These are phyloP conservation scores for Xylariales sp. DNA, from an alignment of 2,329 filamentous ascomycete species.

Conservation along the genomic window DNA sequence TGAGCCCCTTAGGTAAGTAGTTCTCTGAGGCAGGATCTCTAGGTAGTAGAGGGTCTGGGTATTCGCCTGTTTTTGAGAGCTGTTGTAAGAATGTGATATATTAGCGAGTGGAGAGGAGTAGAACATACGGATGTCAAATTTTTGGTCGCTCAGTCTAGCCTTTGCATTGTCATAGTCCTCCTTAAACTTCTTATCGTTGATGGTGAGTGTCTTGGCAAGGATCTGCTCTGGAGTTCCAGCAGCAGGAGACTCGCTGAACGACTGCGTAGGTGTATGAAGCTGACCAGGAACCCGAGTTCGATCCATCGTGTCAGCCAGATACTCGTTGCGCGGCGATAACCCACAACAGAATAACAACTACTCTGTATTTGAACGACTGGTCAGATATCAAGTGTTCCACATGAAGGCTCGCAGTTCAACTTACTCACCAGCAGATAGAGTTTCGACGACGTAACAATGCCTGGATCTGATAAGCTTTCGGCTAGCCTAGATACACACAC, in stretches of 20 bases:
- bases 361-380: too few relatives aligned
- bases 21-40: conserved; percentile 26
- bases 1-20: conserved; percentile 33
- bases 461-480: too few relatives aligned
- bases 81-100: neutral
- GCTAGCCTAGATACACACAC: too few relatives aligned
- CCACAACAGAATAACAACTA: too few relatives aligned
- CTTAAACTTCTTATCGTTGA: conserved; percentile 31
- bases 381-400: too few relatives aligned
- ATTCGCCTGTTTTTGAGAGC: conserved; percentile 27
- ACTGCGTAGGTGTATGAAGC: conserved; percentile 24
- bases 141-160: conserved; percentile 35
- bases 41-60: conserved; percentile 42
- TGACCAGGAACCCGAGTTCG: conserved; percentile 13
- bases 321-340: too few relatives aligned
- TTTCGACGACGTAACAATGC: too few relatives aligned
- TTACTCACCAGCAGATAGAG: too few relatives aligned
- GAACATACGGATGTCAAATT: conserved; percentile 41
- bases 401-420: too few relatives aligned
- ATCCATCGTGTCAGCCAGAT: too few relatives aligned
- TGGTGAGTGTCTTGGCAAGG: conserved; percentile 15
- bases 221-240: conserved; percentile 18
- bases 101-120: neutral
- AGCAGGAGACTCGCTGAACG: conserved; percentile 20
- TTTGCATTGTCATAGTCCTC: conserved; percentile 39